A percentile compares a stretch with the other conserved stretches of the same genome.
Evolutionary conservation across 2,329 filamentous ascomycete genomes (phyloP).

Genomic region (Aspergillus neotritici): DNA sequence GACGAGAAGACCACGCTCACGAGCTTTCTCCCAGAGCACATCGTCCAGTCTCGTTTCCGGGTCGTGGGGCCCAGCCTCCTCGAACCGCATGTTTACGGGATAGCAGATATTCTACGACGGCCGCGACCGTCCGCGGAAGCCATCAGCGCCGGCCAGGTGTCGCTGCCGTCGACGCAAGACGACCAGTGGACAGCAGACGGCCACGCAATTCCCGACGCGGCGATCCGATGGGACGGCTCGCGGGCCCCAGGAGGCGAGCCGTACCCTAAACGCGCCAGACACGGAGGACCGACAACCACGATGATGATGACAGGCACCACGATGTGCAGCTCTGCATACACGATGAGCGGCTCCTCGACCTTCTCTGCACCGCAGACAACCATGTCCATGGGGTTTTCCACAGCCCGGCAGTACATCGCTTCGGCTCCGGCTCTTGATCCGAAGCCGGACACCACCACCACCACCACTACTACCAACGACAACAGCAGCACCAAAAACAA

Average conservation of each 20-base stretch:
- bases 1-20: constrained; percentile 61
- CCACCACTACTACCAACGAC: constrained; percentile 5
- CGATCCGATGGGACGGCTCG: constrained; percentile 35
- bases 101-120: constrained; percentile 67
- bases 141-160: constrained; percentile 46
- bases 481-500: constrained; percentile 24
- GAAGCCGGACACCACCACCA: constrained; percentile 20
- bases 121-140: constrained; percentile 51
- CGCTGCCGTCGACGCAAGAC: constrained; percentile 53
- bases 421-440: too few species aligned
- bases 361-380: constrained; percentile 33
- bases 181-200: constrained; percentile 63
- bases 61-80: constrained; percentile 66
- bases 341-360: constrained; percentile 51
- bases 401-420: constrained; percentile 51
- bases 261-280: constrained; percentile 25
- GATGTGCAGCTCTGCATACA: constrained; percentile 48
- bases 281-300: constrained; percentile 16
- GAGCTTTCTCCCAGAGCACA: constrained; percentile 59
- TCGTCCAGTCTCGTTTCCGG: constrained; percentile 50
- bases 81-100: constrained; percentile 55
- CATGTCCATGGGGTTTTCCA: constrained; percentile 55
- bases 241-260: constrained; percentile 18
- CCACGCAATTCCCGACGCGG: constrained; percentile 36
- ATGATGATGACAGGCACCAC: constrained; percentile 28